Percentiles rank a stretch among this genome's conserved stretches.
These are phyloP conservation scores for Neostapfia colusana DNA, from an alignment of 176 grass and related monocot species.

Conservation along the genomic window DNA sequence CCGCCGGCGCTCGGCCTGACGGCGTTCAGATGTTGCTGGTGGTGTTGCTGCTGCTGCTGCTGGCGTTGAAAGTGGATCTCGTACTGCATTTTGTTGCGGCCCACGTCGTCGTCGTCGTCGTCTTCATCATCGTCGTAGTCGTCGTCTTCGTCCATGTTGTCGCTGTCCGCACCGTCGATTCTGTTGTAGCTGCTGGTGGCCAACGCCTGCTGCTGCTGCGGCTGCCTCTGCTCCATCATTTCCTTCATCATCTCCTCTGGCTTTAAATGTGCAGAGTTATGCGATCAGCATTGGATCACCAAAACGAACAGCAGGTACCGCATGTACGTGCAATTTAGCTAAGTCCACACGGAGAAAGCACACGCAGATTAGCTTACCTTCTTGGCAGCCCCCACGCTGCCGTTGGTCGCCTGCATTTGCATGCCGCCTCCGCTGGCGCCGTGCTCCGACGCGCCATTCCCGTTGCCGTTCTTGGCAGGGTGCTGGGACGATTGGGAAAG, in stretches of 20 bases:
- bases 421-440: constrained; percentile 11
- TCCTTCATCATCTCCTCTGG: constrained; percentile 91
- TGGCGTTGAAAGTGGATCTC: constrained; percentile 84
- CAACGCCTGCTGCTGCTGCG: constrained; percentile 37
- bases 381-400: constrained; percentile 34
- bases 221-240: constrained; percentile 59
- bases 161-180: constrained; percentile 57
- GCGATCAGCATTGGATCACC: constrained; percentile 64
- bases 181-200: constrained; percentile 62
- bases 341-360: neutral
- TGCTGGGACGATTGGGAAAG: neutral
- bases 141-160: constrained; percentile 70
- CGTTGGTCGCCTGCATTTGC: constrained; percentile 8
- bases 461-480: constrained; percentile 44
- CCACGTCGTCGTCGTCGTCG: constrained; percentile 58
- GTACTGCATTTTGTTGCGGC: constrained; percentile 78
- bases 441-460: neutral
- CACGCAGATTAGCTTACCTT: constrained; percentile 54
- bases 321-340: constrained; percentile 36
- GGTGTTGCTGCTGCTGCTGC: constrained; percentile 36
- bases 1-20: constrained; percentile 46
- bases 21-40: constrained; percentile 41
- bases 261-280: constrained; percentile 74
- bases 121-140: constrained; percentile 56
- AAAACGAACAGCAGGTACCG: constrained; percentile 51